Evolutionary conservation across 306 rosid genomes (phyloP), one percentile per base, ranked within the genome.

Genomic region (Ceratonia siliqua): DNA sequence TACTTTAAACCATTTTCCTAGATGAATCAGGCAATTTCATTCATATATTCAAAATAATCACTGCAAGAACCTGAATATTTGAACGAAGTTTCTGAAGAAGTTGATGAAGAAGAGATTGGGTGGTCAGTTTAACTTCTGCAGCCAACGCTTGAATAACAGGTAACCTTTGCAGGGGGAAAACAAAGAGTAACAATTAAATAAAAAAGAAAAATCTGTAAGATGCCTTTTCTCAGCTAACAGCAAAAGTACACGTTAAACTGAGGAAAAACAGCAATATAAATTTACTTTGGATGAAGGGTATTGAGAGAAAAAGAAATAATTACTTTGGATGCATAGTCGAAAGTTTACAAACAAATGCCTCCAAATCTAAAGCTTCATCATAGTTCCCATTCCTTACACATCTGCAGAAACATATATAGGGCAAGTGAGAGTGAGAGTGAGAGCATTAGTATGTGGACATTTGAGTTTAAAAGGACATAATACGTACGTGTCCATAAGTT

Each of bases 21-120:
- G 46, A 82, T 21, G 25, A 82, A 70, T 57, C 77, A 68, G 52
- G 45, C 15, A 15, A 58, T 50, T 58, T 33, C 27, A 12, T 74
- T 39, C 57, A 65, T 25, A 38, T 67, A 33, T 56, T 55, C 32
- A 21, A 79, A 48, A 52, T 64, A 68, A 67, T 17, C 39, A 75
- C 17, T 43, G 65, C 63, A 80, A 52, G 41, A 36, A 90, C 99
- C 99, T 95, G 99, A 85, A 95, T 90, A 81, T 95, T 95, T 54
- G 99, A 95, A 42, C 97, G 99, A 76, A 95, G 99, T 85, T 90
- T 95, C 81, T 86, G 99, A 72, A 92, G 93, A 89, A 95, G 98
- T 73, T 95, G 98, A 63, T 87, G 89, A 85, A 92, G 99, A 78
- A 95, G 99, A 78, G 98, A 89, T 65, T 95, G 98, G 73, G 99